A percentile compares a stretch with the other conserved stretches of the same genome.
Evolutionary conservation across 2,329 filamentous ascomycete species (phyloP).

Genomic region (Penicillium sclerotiorum): DNA sequence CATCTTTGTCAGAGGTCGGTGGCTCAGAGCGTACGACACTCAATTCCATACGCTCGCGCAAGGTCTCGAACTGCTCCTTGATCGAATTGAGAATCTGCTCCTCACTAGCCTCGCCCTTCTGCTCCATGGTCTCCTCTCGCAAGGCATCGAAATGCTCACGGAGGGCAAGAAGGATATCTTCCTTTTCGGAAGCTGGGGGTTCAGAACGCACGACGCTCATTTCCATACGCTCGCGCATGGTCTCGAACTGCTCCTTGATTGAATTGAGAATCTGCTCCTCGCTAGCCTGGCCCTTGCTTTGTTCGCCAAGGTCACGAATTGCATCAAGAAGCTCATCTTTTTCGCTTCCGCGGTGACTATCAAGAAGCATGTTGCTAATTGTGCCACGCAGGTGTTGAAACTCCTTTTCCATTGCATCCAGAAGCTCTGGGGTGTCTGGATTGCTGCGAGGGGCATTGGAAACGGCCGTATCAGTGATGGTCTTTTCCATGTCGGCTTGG

Average conservation of each 20-base stretch:
- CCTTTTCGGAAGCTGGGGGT: constrained; percentile 46
- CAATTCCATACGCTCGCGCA: constrained; percentile 54
- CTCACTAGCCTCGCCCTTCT: too few relatives aligned
- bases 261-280: constrained; percentile 40
- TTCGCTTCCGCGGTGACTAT: constrained; percentile 57
- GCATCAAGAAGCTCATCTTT: constrained; percentile 66
- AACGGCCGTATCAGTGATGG: constrained; percentile 48
- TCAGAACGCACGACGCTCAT: constrained; percentile 29
- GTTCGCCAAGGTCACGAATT: constrained; percentile 54
- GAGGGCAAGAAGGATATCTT: constrained; percentile 55
- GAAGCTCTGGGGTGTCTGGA: constrained; percentile 67
- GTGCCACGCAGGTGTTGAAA: constrained; percentile 80
- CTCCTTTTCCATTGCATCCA: constrained; percentile 76
- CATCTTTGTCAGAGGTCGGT: constrained; percentile 53
- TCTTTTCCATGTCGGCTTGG: constrained; percentile 59
- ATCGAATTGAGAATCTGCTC: constrained; percentile 49
- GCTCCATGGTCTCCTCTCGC: background rate
- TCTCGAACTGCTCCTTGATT: constrained; percentile 63
- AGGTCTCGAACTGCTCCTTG: constrained; percentile 63
- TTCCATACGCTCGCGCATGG: constrained; percentile 55
- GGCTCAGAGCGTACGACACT: constrained; percentile 27
- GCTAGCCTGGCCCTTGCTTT: constrained; percentile 35
- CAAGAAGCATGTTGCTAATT: constrained; percentile 70
- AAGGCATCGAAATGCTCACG: background rate
- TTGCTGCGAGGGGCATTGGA: constrained; percentile 33